These are phyloP conservation scores for Paecilomyces dactylethromorphus DNA, from an alignment of 2,329 filamentous ascomycete genomes.

Conservation along the genomic window DNA sequence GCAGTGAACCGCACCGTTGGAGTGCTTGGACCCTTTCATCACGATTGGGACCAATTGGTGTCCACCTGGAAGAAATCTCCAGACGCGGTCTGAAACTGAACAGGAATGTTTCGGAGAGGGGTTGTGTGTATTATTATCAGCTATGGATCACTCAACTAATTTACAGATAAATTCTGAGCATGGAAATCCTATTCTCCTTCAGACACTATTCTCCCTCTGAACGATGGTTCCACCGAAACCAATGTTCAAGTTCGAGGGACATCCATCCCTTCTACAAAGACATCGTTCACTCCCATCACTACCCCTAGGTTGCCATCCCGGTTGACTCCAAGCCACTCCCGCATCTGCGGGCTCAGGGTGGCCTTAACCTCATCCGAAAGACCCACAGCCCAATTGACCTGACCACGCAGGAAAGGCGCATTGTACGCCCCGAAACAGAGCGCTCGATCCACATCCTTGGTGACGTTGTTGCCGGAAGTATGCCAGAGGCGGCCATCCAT, in stretches of 20 bases:
- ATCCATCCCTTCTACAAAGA: neutral
- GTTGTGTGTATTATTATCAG: neutral
- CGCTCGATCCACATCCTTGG: conserved; percentile 23
- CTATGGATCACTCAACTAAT: neutral
- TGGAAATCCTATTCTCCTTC: neutral
- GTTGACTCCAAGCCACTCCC: conserved; percentile 19
- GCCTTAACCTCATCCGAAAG: conserved; percentile 21
- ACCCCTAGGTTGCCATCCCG: conserved; percentile 1
- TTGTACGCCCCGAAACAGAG: conserved; percentile 29
- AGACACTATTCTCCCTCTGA: neutral
- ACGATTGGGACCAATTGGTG: neutral
- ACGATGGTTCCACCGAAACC: neutral
- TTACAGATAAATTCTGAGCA: no score
- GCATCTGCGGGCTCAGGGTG: conserved; percentile 15
- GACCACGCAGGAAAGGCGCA: conserved; percentile 19
- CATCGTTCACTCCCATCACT: neutral
- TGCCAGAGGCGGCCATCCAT: conserved; percentile 31
- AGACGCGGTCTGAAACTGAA: neutral
- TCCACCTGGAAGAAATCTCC: neutral
- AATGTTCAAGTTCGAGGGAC: neutral
- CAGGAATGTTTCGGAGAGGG: neutral
- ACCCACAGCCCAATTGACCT: conserved; percentile 26
- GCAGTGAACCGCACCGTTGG: neutral
- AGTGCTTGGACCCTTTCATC: neutral
- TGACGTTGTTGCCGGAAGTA: conserved; percentile 25